Base-by-base conservation (phyloP, 768 basidiomycete genomes). In the Mycena leptocephala region DNA sequence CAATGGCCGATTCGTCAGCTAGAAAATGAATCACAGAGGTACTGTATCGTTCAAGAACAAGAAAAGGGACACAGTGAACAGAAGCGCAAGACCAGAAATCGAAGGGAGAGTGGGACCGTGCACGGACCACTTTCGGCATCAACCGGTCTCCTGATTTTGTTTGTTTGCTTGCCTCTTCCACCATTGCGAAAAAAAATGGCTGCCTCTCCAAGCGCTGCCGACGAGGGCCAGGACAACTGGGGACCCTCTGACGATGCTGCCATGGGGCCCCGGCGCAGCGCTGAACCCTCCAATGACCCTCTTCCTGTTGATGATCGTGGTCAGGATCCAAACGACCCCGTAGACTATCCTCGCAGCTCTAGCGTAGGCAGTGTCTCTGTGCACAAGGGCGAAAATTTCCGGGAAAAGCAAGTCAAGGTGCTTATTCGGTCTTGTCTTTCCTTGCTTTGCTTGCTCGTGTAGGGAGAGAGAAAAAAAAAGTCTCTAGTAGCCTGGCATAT, bases 381-480 rank as follows among this genome's bases (percentile, higher is more conserved):
- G 70, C 85, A 82, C 77, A 88, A 88, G 82, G 84, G 86, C 79
- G 90, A 91, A 73, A 81, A 86, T 82, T 89, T 86, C 82, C 92
- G 93, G 81, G 94, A 95, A 88, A 95, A 93, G 90, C 93, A 93
- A 88, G 88, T 92, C 90, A 95, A 95, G 94, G 94, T 95, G 94
- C 94, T 94, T 95, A 94, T 90, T 85, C 79, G 85, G 81, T 84
- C 81, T 82, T 80, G 81, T 84, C 81, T 82, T 80, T 78, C 85
- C 80, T 81, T 66, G 66, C 75, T 76, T 68, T 76, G 77, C 70
- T 62, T 20, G 69, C 61, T 64, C 33, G n/a, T 65, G 41, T 61
- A 80, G 70, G 79, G 74, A 76, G 72, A 75, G 72, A 74, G 67
- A n/a, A n/a, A n/a, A 79, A 79, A 78, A 81, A 81, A 82, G 82